Conservation (phyloP, 805 yeast species). For the Zygosaccharomyces bailii region DNA sequence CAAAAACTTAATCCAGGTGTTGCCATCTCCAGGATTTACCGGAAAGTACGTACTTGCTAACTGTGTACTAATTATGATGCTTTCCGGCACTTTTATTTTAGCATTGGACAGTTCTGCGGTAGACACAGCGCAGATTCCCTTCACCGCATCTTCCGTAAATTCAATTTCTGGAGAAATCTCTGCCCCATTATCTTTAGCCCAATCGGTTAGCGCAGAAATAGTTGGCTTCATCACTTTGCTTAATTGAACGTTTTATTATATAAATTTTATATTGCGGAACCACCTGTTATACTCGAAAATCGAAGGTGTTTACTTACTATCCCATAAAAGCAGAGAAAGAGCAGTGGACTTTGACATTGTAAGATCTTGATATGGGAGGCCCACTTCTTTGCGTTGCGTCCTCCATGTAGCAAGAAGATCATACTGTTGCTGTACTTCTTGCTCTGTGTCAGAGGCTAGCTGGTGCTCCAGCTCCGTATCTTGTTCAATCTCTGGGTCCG, state of each 20-base stretch:
- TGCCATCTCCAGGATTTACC: slow-evolving; percentile 21
- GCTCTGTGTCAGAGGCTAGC: not conserved
- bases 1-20: slow-evolving; percentile 39
- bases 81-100: slow-evolving; percentile 30
- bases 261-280: not conserved
- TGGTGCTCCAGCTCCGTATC: not conserved
- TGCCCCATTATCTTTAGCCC: slow-evolving; percentile 43
- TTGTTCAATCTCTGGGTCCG: not conserved
- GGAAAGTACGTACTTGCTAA: slow-evolving; percentile 29
- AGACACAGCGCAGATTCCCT: slow-evolving; percentile 39
- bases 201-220: slow-evolving; percentile 20
- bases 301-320: not conserved
- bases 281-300: not conserved
- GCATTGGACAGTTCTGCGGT: slow-evolving; percentile 26
- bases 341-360: slow-evolving; percentile 8
- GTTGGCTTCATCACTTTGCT: not conserved
- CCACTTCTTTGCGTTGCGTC: slow-evolving; percentile 3
- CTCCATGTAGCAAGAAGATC: not conserved
- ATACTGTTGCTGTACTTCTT: not conserved
- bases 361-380: slow-evolving; percentile 6
- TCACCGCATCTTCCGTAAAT: slow-evolving; percentile 34
- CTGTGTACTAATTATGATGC: slow-evolving; percentile 30
- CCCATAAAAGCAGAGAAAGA: slow-evolving; percentile 9
- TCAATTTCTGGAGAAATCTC: slow-evolving; percentile 32
- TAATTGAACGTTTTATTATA: not conserved